Evolutionary conservation across 2,329 filamentous ascomycete genomes (phyloP).

Genomic region (Amylocarpus encephaloides): DNA sequence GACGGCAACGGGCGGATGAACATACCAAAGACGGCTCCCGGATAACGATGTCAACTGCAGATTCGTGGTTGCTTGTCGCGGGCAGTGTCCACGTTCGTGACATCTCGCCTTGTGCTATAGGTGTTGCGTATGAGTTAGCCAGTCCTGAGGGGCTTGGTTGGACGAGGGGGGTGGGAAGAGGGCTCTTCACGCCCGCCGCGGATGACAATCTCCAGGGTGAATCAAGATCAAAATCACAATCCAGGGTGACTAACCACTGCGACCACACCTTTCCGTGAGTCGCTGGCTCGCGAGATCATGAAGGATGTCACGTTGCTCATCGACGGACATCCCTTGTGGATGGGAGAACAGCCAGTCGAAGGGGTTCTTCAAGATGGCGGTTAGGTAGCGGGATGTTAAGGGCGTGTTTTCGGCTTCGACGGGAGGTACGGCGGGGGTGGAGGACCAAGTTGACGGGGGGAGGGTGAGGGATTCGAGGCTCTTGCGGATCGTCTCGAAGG

Average conservation of each 20-base stretch:
- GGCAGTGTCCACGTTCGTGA: conserved; percentile 55
- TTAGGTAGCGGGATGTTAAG: conserved; percentile 29
- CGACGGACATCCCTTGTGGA: conserved; percentile 36
- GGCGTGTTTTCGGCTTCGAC: not conserved
- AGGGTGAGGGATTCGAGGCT: conserved; percentile 60
- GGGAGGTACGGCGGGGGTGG: not conserved
- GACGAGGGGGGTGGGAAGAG: not conserved
- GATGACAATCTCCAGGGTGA: not conserved
- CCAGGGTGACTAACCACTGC: conserved; percentile 45
- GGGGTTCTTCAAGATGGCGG: conserved; percentile 33
- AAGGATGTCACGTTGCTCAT: conserved; percentile 59
- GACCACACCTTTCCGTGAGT: conserved; percentile 79
- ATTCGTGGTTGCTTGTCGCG: conserved; percentile 30
- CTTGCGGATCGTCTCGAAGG: conserved; percentile 54
- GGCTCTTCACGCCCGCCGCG: too few species aligned
- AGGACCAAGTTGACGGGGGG: conserved; percentile 60
- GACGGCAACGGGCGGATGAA: not conserved
- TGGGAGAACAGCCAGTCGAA: conserved; percentile 55
- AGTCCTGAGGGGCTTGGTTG: too few species aligned
- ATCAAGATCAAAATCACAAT: not conserved
- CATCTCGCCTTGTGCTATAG: conserved; percentile 54
- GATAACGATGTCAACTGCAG: conserved; percentile 59
- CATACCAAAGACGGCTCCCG: conserved; percentile 68
- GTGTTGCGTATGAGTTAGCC: not conserved
- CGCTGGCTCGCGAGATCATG: conserved; percentile 76